These are phyloP conservation scores for Sonneratia alba DNA, from an alignment of 345 rosid genomes.

Conservation along the genomic window DNA sequence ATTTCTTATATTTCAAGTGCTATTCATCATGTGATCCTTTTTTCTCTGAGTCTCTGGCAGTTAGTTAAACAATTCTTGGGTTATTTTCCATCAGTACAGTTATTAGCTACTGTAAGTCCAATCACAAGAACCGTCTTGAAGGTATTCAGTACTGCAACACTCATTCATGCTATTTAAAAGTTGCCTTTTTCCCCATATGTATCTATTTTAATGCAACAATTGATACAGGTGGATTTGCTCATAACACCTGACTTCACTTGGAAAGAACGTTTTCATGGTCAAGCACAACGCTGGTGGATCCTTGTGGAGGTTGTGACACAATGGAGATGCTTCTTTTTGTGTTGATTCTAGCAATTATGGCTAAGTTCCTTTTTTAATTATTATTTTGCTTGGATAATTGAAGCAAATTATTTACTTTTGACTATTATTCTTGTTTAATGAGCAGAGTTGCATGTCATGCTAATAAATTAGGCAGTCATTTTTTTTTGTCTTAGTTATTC, in stretches of 20 bases:
- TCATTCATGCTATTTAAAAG: background rate
- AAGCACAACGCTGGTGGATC: conserved; percentile 94
- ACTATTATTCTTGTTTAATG: too few relatives aligned
- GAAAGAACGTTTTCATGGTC: conserved; percentile 95
- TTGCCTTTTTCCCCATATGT: background rate
- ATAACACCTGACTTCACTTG: conserved; percentile 75
- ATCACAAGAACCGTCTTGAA: conserved; percentile 96
- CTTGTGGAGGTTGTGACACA: conserved; percentile 64
- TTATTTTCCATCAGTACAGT: conserved; percentile 71
- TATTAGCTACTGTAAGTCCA: conserved; percentile 86
- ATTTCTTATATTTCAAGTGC: background rate
- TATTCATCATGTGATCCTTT: background rate
- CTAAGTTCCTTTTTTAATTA: background rate
- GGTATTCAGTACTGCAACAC: conserved; percentile 30
- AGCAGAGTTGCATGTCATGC: too few relatives aligned
- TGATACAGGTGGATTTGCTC: conserved; percentile 69
- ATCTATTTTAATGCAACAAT: conserved; percentile 9
- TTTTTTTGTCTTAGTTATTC: background rate
- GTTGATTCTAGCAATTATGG: background rate
- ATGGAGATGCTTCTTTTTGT: background rate
- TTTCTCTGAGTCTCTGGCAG: conserved; percentile 23
- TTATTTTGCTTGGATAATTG: background rate
- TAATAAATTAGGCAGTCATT: too few relatives aligned
- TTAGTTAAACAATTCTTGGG: conserved; percentile 83
- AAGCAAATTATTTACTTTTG: background rate